A percentile compares a stretch with the other conserved stretches of the same genome.
phyloP scores from a whole-genome alignment of 2,329 filamentous ascomycete genomes.

The Lasiodiplodia citricola region DNA sequence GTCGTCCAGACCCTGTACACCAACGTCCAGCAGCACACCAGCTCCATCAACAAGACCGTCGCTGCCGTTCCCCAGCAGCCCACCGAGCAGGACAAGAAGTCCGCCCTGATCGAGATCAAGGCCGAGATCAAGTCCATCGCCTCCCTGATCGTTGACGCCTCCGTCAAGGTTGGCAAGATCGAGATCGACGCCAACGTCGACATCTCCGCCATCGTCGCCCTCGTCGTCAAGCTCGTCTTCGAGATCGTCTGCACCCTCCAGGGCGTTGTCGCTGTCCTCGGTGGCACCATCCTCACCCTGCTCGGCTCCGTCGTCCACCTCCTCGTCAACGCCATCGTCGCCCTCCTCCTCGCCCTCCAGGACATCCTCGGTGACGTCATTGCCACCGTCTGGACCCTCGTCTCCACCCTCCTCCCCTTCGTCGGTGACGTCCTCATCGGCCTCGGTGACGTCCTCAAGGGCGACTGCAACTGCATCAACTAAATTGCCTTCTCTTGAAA shows the following conservation, averaged over 20 bases:
- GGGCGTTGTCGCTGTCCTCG: conserved; percentile 50
- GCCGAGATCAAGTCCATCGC: conserved; percentile 24
- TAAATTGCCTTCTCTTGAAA: conserved; percentile 14
- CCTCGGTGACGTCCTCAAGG: conserved; percentile 28
- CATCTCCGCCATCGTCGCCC: conserved; percentile 21
- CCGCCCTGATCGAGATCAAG: conserved; percentile 21
- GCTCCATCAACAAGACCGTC: conserved; percentile 27
- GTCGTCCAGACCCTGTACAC: conserved; percentile 24
- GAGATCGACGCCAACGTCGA: conserved; percentile 25
- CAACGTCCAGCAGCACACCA: conserved; percentile 26
- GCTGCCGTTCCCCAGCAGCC: conserved; percentile 5
- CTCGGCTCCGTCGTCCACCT: conserved; percentile 27
- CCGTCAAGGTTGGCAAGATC: conserved; percentile 21
- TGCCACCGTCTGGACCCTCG: conserved; percentile 23
- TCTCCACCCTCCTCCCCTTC: conserved; percentile 23
- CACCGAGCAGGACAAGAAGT: conserved; percentile 19
- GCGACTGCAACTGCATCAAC: conserved; percentile 24
- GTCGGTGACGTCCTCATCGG: conserved; percentile 28
- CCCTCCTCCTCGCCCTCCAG: conserved; percentile 25
- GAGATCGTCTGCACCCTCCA: conserved; percentile 51
- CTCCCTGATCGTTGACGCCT: conserved; percentile 24
- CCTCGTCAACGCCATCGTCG: conserved; percentile 27
- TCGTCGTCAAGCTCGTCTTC: conserved; percentile 52
- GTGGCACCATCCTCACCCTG: conserved; percentile 25
- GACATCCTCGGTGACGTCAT: conserved; percentile 26